phyloP scores from a whole-genome alignment of 73 alveolate species.

The Paramecium caudatum region DNA sequence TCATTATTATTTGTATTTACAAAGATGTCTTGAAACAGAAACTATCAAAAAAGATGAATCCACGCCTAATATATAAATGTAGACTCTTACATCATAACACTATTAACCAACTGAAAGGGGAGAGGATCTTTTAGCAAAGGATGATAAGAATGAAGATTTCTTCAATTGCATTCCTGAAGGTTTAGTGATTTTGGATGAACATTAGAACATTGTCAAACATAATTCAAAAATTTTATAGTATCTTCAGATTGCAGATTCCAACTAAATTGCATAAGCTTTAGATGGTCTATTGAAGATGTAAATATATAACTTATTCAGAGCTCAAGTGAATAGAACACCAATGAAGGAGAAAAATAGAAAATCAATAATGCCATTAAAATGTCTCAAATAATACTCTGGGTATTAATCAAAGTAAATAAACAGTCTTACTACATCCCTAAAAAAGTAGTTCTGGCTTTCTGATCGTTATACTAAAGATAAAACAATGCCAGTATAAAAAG shows the following conservation, averaged over 20 bases:
- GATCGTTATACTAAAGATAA: neutral
- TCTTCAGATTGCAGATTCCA: neutral
- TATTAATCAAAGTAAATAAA: neutral
- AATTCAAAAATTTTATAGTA: neutral
- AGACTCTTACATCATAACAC: neutral
- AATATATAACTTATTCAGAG: neutral
- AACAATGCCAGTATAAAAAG: neutral
- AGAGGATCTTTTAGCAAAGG: neutral
- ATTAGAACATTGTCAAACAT: constrained; percentile 12
- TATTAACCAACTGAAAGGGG: neutral
- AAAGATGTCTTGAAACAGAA: neutral
- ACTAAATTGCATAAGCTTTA: neutral
- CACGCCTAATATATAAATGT: neutral
- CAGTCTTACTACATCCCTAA: neutral
- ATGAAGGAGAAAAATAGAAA: neutral
- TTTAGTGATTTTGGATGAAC: constrained; percentile 39
- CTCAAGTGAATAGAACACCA: neutral
- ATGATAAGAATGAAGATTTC: constrained; percentile 9
- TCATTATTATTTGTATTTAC: neutral
- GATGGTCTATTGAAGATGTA: constrained; percentile 6
- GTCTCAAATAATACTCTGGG: neutral
- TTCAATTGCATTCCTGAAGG: constrained; percentile 39
- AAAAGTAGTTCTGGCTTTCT: neutral
- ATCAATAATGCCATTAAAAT: neutral
- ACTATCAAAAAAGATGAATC: neutral